Evolutionary conservation across 2,329 filamentous ascomycete species (phyloP), one percentile per base, ranked within the genome.

Genomic region (Aquanectria penicillioides): DNA sequence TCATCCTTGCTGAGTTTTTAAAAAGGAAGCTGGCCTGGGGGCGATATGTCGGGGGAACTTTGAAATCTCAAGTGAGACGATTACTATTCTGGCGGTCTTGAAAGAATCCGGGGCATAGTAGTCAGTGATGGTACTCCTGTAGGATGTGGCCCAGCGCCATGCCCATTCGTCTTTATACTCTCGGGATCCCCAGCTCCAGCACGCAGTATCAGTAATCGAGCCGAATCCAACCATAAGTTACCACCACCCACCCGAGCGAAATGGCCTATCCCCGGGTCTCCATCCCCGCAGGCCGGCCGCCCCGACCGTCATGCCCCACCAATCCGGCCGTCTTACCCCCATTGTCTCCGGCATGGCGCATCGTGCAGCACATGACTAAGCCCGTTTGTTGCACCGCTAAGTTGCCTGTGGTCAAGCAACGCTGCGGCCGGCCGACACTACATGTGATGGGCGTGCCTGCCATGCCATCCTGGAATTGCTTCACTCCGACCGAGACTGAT

Each of bases 1-100:
- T 84, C 84, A 63, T 82, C 76, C 59, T 79, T 81, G 59, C 84
- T 83, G 12, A 87, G 75, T 36, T 61, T 54, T 8, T 63, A 65
- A 33, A 69, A 56, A 33, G 66, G 62, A 22, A 69, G 62, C 17
- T 63, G 55, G 4, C 38, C 44, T 12, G 62, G 54, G 57, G 65
- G 60, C 38, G 57, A 38, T 66, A 70, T 69, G 15, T 29, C 29
- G 17, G 18, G 23, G 12, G 33, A n/a, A n/a, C n/a, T n/a, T n/a
- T n/a, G n/a, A n/a, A n/a, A n/a, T n/a, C n/a, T n/a, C n/a, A n/a
- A n/a, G n/a, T n/a, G n/a, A n/a, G n/a, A n/a, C n/a, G n/a, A n/a
- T n/a, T n/a, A n/a, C n/a, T 22, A 23, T 23, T 15, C 6, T 12
- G 18, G 7, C 13, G 11, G 18, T 33, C 4, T 13, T 7, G 11